Evolutionary conservation across 208 protist genomes (phyloP).

Genomic region (Leishmania tarentolae): DNA sequence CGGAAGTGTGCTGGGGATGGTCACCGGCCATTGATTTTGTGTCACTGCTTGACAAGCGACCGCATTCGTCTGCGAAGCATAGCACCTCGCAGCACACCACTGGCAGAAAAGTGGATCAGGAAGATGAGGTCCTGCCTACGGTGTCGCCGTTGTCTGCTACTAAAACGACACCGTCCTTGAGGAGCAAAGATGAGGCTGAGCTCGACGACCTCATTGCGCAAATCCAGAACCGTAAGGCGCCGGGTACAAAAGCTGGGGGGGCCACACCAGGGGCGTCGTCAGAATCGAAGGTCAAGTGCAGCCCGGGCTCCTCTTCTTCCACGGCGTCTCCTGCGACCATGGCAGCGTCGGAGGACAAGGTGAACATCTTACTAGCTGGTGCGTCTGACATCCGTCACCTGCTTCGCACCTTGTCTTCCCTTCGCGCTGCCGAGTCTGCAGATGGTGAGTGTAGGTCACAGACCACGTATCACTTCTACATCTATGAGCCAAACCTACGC

Average conservation of each 20-base stretch:
- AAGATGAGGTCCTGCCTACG: not conserved
- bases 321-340: not conserved
- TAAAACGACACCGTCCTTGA: not conserved
- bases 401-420: slow-evolving; percentile 70
- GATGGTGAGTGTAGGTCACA: not conserved
- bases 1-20: slow-evolving; percentile 88
- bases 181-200: slow-evolving; percentile 29
- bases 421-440: slow-evolving; percentile 39
- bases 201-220: slow-evolving; percentile 56
- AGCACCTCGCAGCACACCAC: not conserved
- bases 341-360: slow-evolving; percentile 3
- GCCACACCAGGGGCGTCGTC: not conserved
- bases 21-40: slow-evolving; percentile 85
- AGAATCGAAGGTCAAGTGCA: not conserved
- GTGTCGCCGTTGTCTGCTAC: not conserved
- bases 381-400: slow-evolving; percentile 87
- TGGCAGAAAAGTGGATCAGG: not conserved
- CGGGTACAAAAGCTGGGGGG: not conserved
- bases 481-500: slow-evolving; percentile 90
- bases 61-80: not conserved
- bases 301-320: not conserved
- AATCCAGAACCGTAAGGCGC: slow-evolving; percentile 19
- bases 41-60: slow-evolving; percentile 40
- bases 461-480: slow-evolving; percentile 74
- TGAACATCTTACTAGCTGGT: slow-evolving; percentile 73